Conservation (phyloP, 2,329 filamentous ascomycete species). For the Alternaria postmessia region DNA sequence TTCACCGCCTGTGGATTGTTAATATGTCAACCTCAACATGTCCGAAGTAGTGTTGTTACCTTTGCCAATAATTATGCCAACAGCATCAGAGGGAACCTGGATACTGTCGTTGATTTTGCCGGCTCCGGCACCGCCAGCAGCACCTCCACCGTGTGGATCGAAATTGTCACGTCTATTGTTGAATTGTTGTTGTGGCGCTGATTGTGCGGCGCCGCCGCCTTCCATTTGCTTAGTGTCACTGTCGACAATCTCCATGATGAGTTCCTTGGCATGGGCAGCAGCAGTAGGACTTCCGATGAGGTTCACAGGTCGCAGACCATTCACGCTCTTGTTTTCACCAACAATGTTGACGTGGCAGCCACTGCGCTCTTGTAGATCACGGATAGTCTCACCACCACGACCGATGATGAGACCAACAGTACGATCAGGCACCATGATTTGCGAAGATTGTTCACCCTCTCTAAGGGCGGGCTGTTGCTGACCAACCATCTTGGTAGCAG, state of each 20-base stretch:
- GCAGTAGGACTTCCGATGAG: conserved; percentile 81
- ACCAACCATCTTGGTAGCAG: conserved; percentile 51
- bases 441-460: conserved; percentile 84
- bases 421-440: conserved; percentile 94
- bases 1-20: conserved; percentile 69
- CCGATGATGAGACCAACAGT: conserved; percentile 94
- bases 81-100: conserved; percentile 86
- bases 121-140: conserved; percentile 21
- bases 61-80: conserved; percentile 97
- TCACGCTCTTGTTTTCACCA: conserved; percentile 90
- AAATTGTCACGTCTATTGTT: conserved; percentile 48
- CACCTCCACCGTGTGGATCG: conserved; percentile 55
- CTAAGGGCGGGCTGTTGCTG: conserved; percentile 62
- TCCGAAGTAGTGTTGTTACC: conserved; percentile 51
- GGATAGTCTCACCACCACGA: conserved; percentile 91
- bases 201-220: conserved; percentile 32
- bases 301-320: conserved; percentile 88
- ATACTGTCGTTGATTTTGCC: conserved; percentile 81
- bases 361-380: conserved; percentile 88
- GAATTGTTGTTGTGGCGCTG: conserved; percentile 26
- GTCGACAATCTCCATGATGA: conserved; percentile 93
- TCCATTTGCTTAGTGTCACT: conserved; percentile 72
- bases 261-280: conserved; percentile 79
- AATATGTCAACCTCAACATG: conserved; percentile 16
- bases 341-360: conserved; percentile 97